Base-by-base conservation (phyloP, 163 green algal genomes). In the Prototheca cutis region DNA sequence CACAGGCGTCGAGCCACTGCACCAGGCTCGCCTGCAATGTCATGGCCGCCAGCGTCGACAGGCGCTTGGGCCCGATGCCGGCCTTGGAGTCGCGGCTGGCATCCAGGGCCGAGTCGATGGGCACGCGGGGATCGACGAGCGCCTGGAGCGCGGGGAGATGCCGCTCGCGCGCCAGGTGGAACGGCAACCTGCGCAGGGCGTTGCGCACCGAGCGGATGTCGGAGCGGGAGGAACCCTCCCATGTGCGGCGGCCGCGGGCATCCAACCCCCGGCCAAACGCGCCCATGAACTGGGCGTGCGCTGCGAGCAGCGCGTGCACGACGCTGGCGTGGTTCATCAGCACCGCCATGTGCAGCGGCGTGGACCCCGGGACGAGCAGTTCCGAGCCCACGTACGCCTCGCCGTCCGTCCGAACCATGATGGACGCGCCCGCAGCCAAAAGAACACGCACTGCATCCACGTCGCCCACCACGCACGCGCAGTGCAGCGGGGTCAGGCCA, bases 301-400 rank as follows among this genome's bases (percentile, higher is more conserved):
- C 48, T 59, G 70, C 59, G 29, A 84, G 60, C 40, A 84, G 73
- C 40, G 77, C 74, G 63, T 84, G 77, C 30, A 75, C 61, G 17
- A 81, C 74, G 40, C 63, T 55, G 1, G 80, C 40, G 54, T 70
- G 52, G 31, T 66, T 68, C 15, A 74, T 48, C 53, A 79, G 63
- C 28, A 77, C 77, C 3, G 77, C 77, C 15, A 80, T 54, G 59
- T 84, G 77, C 40, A 84, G 68, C 18, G 77, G 77, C 13, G 77
- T 78, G 42, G 68, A 81, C n/a, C 77, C 77, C 6, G 72, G 63
- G 28, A 59, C 58, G 15, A 77, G 49, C 51, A 66, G 65, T 29
- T 77, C 69, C 17, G 66, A 48, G 3, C 69, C 69, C 19, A 77
- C 65, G 45, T 61, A 77, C 2, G 69, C 69, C 42, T 77, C 62